Conservation (phyloP, 2,329 filamentous ascomycete species). For the Cryphonectria naterciae region DNA sequence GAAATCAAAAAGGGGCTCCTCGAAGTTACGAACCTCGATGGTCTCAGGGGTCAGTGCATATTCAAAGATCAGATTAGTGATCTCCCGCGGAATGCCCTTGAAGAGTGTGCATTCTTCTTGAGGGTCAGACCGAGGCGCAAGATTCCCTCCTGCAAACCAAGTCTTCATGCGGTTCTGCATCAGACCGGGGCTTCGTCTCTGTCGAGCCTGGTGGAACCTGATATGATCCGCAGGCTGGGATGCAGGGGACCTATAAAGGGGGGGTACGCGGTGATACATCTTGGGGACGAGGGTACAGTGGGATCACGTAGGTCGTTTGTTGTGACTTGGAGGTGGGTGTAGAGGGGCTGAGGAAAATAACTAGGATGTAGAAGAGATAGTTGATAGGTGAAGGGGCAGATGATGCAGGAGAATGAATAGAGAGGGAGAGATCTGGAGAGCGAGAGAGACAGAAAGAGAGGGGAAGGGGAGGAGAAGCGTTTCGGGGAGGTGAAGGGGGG, state of each 20-base stretch:
- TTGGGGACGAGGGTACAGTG: not conserved
- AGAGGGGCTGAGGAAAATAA: too few species aligned
- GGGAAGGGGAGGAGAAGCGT: too few species aligned
- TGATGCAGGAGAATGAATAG: too few species aligned
- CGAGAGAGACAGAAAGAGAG: too few species aligned
- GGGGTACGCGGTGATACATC: not conserved
- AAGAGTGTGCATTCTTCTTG: not conserved
- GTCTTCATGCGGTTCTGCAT: constrained; percentile 3
- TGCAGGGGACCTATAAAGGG: not conserved
- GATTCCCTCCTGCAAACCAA: not conserved
- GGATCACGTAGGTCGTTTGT: too few species aligned
- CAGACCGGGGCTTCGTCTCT: not conserved
- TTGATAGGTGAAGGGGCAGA: too few species aligned
- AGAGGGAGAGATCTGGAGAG: too few species aligned
- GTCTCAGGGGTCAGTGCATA: constrained; percentile 1
- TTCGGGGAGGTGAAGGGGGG: too few species aligned
- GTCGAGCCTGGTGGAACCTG: not conserved
- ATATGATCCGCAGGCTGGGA: not conserved
- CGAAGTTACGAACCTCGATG: not conserved
- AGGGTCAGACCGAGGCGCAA: not conserved
- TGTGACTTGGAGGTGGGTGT: too few species aligned
- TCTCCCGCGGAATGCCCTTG: constrained; percentile 15
- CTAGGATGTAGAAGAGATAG: too few species aligned
- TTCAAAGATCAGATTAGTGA: constrained; percentile 16
- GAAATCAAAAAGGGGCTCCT: too few species aligned